Evolutionary conservation across 116 monocot species (phyloP), one percentile per base, ranked within the genome.

Genomic region (Cymodocea nodosa): DNA sequence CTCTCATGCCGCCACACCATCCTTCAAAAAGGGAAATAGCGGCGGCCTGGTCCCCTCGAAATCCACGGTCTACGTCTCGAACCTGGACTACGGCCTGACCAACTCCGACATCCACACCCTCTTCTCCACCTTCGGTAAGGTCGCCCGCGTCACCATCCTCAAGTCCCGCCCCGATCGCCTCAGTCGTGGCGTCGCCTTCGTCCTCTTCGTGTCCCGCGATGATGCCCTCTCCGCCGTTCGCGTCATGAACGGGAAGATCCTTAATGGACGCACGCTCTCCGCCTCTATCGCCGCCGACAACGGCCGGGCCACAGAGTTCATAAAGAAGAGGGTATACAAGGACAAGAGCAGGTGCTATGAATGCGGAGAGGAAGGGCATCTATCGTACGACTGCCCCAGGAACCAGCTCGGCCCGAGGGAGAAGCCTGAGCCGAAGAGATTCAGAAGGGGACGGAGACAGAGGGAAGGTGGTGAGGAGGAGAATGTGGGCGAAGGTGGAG

Each of bases 51-150:
- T 84, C 34, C 98, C 98, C 0, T 99, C 92, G 25, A 92, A 99
- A 68, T 99, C 98, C 16, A 99, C 98, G 12, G 82, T 99, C 25
- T 98, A 98, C 69, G 79, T 84, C 35, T 89, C 86, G 49, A 98
- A 98, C 77, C 67, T 98, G 58, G 92, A 98, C 65, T 98, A 71
- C 78, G 57, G 77, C n/a, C 86, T 98, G 35, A 98, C 98, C 23
- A 92, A 98, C 80, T 98, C 98, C 61, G 98, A 92, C 72, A 84
- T 98, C 59, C 98, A 98, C 84, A 85, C 85, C 65, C 70, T 98
- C 76, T 92, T 98, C 84, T 92, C 98, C 73, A 89, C 89, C 80
- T 98, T 98, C 75, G 98, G 92, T 56, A 87, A 87, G 65, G 83
- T 98, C 56, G 98, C 89, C 5, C 85, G 89, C 70, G 98, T 92